Base-by-base conservation (phyloP, 257 asterid species). In the Marsdenia floribunda region DNA sequence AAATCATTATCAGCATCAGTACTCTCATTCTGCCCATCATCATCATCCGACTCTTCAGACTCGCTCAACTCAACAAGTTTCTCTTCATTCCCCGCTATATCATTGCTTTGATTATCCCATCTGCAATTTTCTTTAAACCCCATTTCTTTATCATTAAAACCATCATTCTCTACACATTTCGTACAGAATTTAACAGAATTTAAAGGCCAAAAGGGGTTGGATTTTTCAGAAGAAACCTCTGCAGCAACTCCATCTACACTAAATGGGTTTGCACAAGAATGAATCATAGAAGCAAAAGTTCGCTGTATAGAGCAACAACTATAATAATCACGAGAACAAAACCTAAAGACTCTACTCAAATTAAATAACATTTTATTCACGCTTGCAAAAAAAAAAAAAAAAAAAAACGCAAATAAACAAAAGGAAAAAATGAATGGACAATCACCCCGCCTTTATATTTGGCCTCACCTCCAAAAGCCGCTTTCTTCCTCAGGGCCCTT, bases 1-100 rank as follows among this genome's bases (percentile, higher is more conserved):
- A 93, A 86, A 70, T 87, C 93, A 54, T 82, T 86, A 64, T 81
- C 89, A 24, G 12, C 37, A 72, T 40, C 68, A 77, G 1, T 5
- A 67, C 52, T 74, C 37, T 73, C 88, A 68, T 73, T 49, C 24
- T 46, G 84, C 71, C 53, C 69, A 80, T 74, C 83, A 83, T 74
- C 83, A 83, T 76, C 77, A 21, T 82, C 90, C 3, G 83, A 83
- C 52, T 70, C 89, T 37, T 79, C 87, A 73, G 54, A 63, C 72
- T 79, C 91, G 60, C 81, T 59, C 44, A 44, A 78, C 68, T 71
- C 79, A 72, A 66, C 85, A 70, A 76, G 80, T 70, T 63, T 78
- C 81, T 53, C 68, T 71, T 73, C 69, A 67, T 14, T 33, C 74
- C 35, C 78, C 68, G 73, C 68, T 57, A 13, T 42, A 61, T 70